phyloP scores from a whole-genome alignment of 129 eudicot species.

The Flaveria brownii region DNA sequence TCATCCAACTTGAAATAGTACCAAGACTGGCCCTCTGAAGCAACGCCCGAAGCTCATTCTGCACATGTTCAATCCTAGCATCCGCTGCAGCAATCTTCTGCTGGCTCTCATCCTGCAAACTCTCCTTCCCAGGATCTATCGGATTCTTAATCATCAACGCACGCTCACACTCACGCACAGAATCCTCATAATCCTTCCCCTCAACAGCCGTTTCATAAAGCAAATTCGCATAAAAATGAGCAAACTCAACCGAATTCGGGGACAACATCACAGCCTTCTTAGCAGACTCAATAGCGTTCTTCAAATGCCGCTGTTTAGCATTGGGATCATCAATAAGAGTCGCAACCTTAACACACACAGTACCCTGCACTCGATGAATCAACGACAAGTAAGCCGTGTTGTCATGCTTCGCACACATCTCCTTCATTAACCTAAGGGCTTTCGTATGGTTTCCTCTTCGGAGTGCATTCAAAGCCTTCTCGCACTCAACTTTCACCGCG shows the following conservation, averaged over 20 bases:
- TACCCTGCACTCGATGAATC: conserved; percentile 72
- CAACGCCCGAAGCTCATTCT: conserved; percentile 56
- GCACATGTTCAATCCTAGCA: conserved; percentile 57
- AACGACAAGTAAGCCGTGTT: conserved; percentile 52
- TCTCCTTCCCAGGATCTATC: conserved; percentile 76
- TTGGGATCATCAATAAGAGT: conserved; percentile 59
- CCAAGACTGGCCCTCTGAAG: conserved; percentile 75
- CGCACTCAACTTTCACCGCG: conserved; percentile 69
- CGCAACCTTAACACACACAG: conserved; percentile 74
- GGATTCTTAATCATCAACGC: conserved; percentile 77
- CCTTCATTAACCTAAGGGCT: conserved; percentile 82
- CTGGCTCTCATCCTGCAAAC: conserved; percentile 67
- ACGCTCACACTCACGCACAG: conserved; percentile 78
- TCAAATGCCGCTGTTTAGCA: conserved; percentile 60
- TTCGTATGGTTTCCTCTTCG: conserved; percentile 77
- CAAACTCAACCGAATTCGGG: conserved; percentile 79
- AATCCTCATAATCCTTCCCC: conserved; percentile 78
- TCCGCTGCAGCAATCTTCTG: conserved; percentile 49
- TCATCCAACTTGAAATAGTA: conserved; percentile 80
- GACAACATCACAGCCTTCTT: conserved; percentile 56
- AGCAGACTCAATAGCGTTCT: conserved; percentile 75
- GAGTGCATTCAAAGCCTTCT: conserved; percentile 67
- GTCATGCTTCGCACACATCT: conserved; percentile 52
- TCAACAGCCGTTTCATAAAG: conserved; percentile 75
- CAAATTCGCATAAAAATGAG: conserved; percentile 84